Base-by-base conservation (phyloP, 257 asterid species). In the Eustoma russellianum region DNA sequence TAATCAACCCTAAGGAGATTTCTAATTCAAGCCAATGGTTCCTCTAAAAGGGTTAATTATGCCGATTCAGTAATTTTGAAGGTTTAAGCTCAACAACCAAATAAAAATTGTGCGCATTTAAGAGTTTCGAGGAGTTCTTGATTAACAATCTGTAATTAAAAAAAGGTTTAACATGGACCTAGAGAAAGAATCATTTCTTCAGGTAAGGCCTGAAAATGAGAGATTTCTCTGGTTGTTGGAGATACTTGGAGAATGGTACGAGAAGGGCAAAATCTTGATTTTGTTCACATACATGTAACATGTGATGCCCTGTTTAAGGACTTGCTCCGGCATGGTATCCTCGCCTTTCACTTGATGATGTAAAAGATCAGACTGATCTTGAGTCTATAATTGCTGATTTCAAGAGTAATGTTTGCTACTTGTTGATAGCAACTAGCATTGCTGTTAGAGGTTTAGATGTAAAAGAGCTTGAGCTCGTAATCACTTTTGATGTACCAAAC, bases 391-490 rank as follows among this genome's bases (percentile, higher is more conserved):
- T 46, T 46, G 7, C 50, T 8, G 50, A 46, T 46, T 46, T 46
- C 50, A 46, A 46, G 50, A 46, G 50, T 46, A 46, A 9, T 16
- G 50, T 46, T 5, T 46, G 50, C 50, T 6, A 46, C 50, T 46
- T 46, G n/a, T 46, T 46, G 50, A 46, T 46, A 0, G 50, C 50
- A 16, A 46, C 50, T 13, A 46, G 50, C 7, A 9, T 46, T 46
- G 50, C 50, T 46, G 50, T 17, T 12, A 46, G 50, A 16, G 50
- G 96, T 52, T 76, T 87, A 67, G 96, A 87, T 58, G 94, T 87
- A 59, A 87, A 87, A 76, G 96, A 87, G 56, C 92, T 86, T 24
- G 95, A 86, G 53, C 69, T 86, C 46, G 95, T 86, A 56, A 64
- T 86, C 56, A 46, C 8, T 13, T 46, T 46, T 10, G 50, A 46